Conservation (phyloP, 2,329 filamentous ascomycete species). For the Microsporum ferrugineum region DNA sequence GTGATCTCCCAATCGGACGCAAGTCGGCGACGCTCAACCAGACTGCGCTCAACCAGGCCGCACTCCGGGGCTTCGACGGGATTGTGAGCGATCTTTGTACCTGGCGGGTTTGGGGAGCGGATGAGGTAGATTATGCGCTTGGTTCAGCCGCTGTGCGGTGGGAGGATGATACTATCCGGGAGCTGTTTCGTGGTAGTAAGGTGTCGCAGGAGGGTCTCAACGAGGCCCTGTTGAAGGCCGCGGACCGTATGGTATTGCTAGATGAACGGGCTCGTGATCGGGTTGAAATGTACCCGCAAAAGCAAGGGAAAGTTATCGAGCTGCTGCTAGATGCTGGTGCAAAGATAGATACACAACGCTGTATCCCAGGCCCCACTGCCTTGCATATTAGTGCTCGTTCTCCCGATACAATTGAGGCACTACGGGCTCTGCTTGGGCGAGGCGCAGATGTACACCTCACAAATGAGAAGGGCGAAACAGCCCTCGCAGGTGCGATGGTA, state of each 20-base stretch:
- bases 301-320: not conserved
- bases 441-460: not conserved
- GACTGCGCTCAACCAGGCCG: not conserved
- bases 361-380: not conserved
- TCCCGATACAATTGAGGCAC: slow-evolving; percentile 1
- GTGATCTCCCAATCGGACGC: no score
- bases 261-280: no score
- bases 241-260: not conserved
- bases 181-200: not conserved
- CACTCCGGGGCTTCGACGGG: not conserved
- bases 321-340: slow-evolving; percentile 1
- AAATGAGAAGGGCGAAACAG: not conserved
- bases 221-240: not conserved
- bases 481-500: not conserved
- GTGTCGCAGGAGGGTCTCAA: not conserved
- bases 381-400: not conserved
- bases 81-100: not conserved
- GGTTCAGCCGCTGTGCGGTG: not conserved
- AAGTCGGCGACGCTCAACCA: not conserved
- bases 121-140: not conserved
- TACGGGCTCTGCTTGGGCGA: not conserved
- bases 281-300: not conserved
- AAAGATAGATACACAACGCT: not conserved
- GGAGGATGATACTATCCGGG: not conserved
- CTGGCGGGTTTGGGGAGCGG: not conserved